Evolutionary conservation across 2,329 filamentous ascomycete genomes (phyloP).

Genomic region (Hypomyces rosellus): DNA sequence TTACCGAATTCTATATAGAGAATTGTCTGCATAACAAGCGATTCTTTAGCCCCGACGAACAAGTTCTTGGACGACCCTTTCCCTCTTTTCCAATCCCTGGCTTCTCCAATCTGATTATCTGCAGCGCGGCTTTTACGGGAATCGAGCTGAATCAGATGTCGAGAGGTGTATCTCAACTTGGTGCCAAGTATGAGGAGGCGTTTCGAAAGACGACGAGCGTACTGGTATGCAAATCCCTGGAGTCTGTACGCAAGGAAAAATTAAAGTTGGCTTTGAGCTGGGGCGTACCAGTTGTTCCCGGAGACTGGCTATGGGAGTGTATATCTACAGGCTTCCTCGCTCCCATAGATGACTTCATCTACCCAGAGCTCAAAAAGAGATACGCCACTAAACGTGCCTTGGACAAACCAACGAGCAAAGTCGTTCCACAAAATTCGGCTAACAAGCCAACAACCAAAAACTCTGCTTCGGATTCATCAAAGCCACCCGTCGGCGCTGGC

Average conservation of each 20-base stretch:
- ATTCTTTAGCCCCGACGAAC: slow-evolving; percentile 60
- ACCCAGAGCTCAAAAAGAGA: slow-evolving; percentile 37
- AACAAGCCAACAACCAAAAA: slow-evolving; percentile 8
- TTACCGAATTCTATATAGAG: slow-evolving; percentile 94
- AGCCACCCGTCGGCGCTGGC: slow-evolving; percentile 18
- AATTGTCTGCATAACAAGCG: slow-evolving; percentile 72
- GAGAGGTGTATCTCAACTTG: slow-evolving; percentile 68
- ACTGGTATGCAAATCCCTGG: slow-evolving; percentile 61
- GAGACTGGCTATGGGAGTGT: slow-evolving; percentile 81
- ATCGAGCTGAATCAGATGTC: slow-evolving; percentile 82
- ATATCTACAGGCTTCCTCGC: slow-evolving; percentile 51
- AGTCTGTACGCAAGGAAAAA: slow-evolving; percentile 64
- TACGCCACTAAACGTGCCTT: slow-evolving; percentile 14
- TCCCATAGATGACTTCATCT: slow-evolving; percentile 42
- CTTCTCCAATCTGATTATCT: slow-evolving; percentile 65
- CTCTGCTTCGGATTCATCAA: neutral
- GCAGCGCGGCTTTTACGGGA: slow-evolving; percentile 74
- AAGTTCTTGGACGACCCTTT: slow-evolving; percentile 74
- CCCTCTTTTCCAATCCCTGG: slow-evolving; percentile 61
- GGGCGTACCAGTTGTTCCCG: slow-evolving; percentile 72
- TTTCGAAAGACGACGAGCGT: slow-evolving; percentile 67
- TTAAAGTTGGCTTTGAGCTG: slow-evolving; percentile 68
- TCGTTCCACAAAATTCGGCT: neutral
- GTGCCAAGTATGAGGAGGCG: slow-evolving; percentile 73
- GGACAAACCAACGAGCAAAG: slow-evolving; percentile 10